A percentile compares a stretch with the other conserved stretches of the same genome.
Evolutionary conservation across 2,329 filamentous ascomycete species (phyloP).

Genomic region (Alternaria panax): DNA sequence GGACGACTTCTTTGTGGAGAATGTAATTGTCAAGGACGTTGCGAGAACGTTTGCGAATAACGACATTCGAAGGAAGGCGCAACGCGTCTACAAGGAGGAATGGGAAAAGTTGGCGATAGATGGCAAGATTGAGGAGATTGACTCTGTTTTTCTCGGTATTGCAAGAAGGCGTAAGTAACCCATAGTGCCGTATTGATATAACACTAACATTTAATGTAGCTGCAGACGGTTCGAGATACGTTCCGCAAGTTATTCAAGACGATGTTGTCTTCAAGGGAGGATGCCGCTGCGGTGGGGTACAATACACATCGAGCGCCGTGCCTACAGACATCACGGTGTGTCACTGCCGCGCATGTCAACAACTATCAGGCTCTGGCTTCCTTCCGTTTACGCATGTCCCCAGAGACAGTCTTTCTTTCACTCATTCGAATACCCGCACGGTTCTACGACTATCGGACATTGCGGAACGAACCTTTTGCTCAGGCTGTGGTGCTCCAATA

Average conservation of each 20-base stretch:
- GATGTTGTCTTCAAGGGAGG: constrained; percentile 49
- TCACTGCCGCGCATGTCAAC: constrained; percentile 60
- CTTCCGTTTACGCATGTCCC: constrained; percentile 54
- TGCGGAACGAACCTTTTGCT: constrained; percentile 57
- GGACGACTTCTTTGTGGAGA: constrained; percentile 49
- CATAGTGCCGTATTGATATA: neutral
- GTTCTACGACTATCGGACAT: constrained; percentile 48
- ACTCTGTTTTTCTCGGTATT: constrained; percentile 50
- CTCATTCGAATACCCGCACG: constrained; percentile 37
- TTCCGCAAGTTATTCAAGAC: constrained; percentile 13
- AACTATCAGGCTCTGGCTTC: constrained; percentile 56
- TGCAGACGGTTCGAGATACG: constrained; percentile 34
- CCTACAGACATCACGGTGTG: constrained; percentile 53
- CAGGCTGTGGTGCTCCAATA: constrained; percentile 56
- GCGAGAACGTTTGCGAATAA: constrained; percentile 38
- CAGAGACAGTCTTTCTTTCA: constrained; percentile 45
- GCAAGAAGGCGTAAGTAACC: constrained; percentile 42
- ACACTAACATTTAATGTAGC: constrained; percentile 24
- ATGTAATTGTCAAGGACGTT: constrained; percentile 37
- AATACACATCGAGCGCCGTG: constrained; percentile 49
- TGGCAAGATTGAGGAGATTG: constrained; percentile 50
- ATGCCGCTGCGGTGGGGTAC: constrained; percentile 55
- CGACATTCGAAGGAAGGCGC: constrained; percentile 44
- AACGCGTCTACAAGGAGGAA: constrained; percentile 45
- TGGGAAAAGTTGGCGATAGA: constrained; percentile 49